Evolutionary conservation across 2,329 filamentous ascomycete species (phyloP), one percentile per base, ranked within the genome.

Genomic region (Aspergillus amoenus): DNA sequence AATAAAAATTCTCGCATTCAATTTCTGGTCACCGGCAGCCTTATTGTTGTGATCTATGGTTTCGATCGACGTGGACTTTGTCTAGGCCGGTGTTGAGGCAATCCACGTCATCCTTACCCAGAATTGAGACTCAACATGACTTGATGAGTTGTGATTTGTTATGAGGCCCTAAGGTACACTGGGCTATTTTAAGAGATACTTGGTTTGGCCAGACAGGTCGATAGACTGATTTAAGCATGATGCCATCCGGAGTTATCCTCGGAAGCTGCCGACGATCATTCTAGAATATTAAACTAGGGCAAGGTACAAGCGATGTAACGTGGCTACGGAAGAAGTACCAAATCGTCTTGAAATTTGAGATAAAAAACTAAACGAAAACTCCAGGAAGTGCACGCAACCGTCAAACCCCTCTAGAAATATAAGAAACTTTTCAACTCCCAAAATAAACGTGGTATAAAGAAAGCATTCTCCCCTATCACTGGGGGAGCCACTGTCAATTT

Each of bases 51-150:
- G 27, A 11, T 11, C 11, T 24, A 44, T 44, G 8, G 34, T 37
- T 2, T 37, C 34, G 15, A n/a, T 37, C 34, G 15, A 3, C 15
- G 22, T 50, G 47, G n/a, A 18, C 34, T 41, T 40, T 50, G 47
- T 15, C 40, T 27, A 21, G 21, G 12, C 34, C 34, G 24, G 12
- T 40, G 12, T 17, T 40, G 3, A 30, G 9, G 34, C 37, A 24
- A 30, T 50, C 17, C 47, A 50, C 47, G 47, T 50, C 47, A 50
- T 40, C 22, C 47, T 50, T 40, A 50, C 34, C 47, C 9, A 30
- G 8, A 11, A 4, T 45, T 11, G 24, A 30, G 9, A 11, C 11
- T 45, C 17, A 45, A 22, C 17, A 30, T n/a, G 4, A 22, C 22
- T 15, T 5, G 12, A n/a, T n/a, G 13, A 8, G 7, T 18, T 4